These are phyloP conservation scores for Candida michaelii DNA, from an alignment of 805 yeast genomes.

Conservation along the genomic window DNA sequence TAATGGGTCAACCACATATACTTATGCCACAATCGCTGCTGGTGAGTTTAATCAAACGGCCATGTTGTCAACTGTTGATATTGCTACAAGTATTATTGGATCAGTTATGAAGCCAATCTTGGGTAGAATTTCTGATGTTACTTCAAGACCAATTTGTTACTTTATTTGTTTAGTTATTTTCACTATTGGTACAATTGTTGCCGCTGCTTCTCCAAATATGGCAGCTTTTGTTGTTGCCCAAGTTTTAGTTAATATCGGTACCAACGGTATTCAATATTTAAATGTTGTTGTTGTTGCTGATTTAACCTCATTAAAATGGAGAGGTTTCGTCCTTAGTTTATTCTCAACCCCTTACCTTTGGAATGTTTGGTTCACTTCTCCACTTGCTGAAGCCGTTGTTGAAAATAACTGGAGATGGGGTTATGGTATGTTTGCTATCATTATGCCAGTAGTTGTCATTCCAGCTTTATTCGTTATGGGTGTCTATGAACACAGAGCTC, in stretches of 20 bases:
- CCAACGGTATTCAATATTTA: conserved; percentile 20
- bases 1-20: conserved; percentile 29
- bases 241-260: conserved; percentile 22
- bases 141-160: conserved; percentile 24
- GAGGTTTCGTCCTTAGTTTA: conserved; percentile 19
- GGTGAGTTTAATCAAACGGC: conserved; percentile 22
- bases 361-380: conserved; percentile 44
- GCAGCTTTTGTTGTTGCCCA: conserved; percentile 25
- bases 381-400: conserved; percentile 30
- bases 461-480: conserved; percentile 34
- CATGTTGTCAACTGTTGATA: conserved; percentile 21
- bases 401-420: conserved; percentile 52
- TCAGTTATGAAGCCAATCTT: conserved; percentile 24
- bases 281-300: conserved; percentile 22
- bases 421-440: conserved; percentile 48
- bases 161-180: conserved; percentile 18
- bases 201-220: conserved; percentile 20
- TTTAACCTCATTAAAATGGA: conserved; percentile 25
- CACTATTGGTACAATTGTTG: conserved; percentile 23
- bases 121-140: conserved; percentile 24
- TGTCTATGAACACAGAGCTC: conserved; percentile 31
- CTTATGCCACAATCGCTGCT: conserved; percentile 33
- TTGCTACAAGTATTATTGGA: conserved; percentile 24
- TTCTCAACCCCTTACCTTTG: conserved; percentile 41
- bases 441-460: conserved; percentile 40